phyloP scores from a whole-genome alignment of 2,329 filamentous ascomycete species.

The Nannizzia gypsea region DNA sequence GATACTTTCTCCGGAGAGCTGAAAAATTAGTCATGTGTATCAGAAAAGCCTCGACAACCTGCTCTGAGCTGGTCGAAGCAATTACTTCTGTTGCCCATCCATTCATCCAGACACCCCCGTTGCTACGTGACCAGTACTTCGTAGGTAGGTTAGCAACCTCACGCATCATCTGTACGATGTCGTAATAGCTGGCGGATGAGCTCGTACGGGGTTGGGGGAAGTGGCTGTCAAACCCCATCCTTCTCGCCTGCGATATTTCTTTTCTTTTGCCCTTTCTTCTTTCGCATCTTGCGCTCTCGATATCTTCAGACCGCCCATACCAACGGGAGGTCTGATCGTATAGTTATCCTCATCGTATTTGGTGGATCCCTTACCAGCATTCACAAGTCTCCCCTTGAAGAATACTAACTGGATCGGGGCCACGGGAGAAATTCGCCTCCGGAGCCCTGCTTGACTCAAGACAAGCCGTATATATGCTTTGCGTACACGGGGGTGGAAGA shows the following conservation, averaged over 20 bases:
- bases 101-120: background rate
- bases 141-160: background rate
- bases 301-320: slow-evolving; percentile 1
- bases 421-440: slow-evolving; percentile 1
- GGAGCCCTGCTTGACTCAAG: background rate
- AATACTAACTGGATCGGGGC: slow-evolving; percentile 2
- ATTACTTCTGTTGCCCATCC: background rate
- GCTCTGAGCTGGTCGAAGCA: background rate
- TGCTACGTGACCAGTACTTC: slow-evolving; percentile 3
- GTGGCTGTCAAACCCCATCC: background rate
- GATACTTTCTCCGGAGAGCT: background rate
- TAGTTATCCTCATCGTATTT: slow-evolving; percentile 4
- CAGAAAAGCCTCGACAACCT: background rate
- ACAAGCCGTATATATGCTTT: background rate
- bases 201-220: slow-evolving; percentile 1
- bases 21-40: slow-evolving; percentile 4
- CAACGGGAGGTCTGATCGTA: slow-evolving; percentile 3
- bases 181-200: slow-evolving; percentile 4
- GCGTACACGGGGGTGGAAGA: too few relatives aligned
- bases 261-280: background rate
- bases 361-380: background rate
- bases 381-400: background rate
- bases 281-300: background rate
- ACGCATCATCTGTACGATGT: slow-evolving; percentile 1
- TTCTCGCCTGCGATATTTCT: background rate